Percentiles rank a stretch among this genome's conserved stretches.
Evolutionary conservation across 129 eudicot genomes (phyloP).

Genomic region (Centrapalus pauciflorus): DNA sequence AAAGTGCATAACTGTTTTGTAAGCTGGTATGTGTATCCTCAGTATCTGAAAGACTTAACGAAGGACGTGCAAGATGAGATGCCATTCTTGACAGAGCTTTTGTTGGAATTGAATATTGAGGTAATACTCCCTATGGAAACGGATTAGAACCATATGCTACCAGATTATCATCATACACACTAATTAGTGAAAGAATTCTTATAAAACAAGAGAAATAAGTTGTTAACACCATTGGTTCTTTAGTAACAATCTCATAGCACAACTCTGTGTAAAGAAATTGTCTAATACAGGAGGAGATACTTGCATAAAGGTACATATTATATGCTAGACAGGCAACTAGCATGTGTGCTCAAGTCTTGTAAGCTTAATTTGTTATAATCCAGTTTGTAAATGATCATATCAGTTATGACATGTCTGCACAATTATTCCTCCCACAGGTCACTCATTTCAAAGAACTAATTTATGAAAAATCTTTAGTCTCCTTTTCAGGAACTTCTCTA

Average conservation of each 20-base stretch:
- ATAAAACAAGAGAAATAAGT: neutral
- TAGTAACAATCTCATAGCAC: neutral
- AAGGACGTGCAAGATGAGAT: constrained; percentile 70
- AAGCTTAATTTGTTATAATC: constrained; percentile 1
- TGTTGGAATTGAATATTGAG: constrained; percentile 53
- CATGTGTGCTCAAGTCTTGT: neutral
- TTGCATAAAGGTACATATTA: neutral
- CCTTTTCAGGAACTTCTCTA: constrained; percentile 3
- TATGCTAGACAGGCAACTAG: neutral
- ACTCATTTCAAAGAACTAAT: neutral
- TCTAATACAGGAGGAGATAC: constrained; percentile 3
- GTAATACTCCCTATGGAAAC: constrained; percentile 25
- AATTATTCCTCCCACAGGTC: neutral
- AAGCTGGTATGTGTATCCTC: constrained; percentile 19
- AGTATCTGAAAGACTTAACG: constrained; percentile 65
- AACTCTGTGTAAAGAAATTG: neutral
- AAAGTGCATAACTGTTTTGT: neutral
- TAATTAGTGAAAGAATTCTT: neutral
- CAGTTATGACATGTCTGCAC: constrained; percentile 4
- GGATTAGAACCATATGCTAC: neutral
- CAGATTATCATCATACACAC: neutral
- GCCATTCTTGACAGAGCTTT: constrained; percentile 52
- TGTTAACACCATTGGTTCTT: neutral
- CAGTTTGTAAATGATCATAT: neutral
- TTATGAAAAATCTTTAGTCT: neutral